Evolutionary conservation across 176 grass and related monocot species (phyloP).

Genomic region (Paspalum notatum): DNA sequence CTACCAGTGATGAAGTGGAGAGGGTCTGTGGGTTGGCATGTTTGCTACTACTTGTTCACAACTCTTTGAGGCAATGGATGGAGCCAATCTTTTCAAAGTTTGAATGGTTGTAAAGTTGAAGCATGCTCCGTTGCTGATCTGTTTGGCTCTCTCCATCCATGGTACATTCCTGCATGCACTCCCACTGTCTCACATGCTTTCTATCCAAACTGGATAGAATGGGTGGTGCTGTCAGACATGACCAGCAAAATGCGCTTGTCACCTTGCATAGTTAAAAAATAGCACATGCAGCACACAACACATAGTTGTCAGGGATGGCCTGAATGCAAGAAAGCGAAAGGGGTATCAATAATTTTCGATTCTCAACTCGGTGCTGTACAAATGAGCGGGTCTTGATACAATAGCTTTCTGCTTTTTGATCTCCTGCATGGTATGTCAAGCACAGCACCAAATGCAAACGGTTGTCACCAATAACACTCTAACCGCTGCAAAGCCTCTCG

Average conservation of each 20-base stretch:
- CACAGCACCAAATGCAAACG: too few species aligned
- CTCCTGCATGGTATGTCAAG: too few species aligned
- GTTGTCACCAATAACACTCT: neutral
- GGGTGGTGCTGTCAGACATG: neutral
- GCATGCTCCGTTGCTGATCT: neutral
- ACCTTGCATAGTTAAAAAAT: neutral
- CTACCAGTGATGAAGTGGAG: neutral
- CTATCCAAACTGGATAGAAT: neutral
- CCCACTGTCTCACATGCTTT: neutral
- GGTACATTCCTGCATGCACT: neutral
- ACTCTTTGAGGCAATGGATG: neutral
- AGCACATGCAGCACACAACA: neutral
- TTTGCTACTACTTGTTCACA: neutral
- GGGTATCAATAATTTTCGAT: neutral
- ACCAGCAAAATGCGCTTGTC: neutral
- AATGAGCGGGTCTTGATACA: neutral
- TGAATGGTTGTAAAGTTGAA: neutral
- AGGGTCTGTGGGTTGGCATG: neutral
- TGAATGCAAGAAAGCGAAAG: neutral
- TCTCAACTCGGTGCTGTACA: neutral
- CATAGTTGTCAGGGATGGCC: neutral
- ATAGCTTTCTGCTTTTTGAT: too few species aligned
- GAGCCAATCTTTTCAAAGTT: neutral
- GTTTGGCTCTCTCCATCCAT: neutral
- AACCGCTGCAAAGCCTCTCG: neutral